Conservation (phyloP, 2,329 filamentous ascomycete genomes). For the Paecilomyces formosus region DNA sequence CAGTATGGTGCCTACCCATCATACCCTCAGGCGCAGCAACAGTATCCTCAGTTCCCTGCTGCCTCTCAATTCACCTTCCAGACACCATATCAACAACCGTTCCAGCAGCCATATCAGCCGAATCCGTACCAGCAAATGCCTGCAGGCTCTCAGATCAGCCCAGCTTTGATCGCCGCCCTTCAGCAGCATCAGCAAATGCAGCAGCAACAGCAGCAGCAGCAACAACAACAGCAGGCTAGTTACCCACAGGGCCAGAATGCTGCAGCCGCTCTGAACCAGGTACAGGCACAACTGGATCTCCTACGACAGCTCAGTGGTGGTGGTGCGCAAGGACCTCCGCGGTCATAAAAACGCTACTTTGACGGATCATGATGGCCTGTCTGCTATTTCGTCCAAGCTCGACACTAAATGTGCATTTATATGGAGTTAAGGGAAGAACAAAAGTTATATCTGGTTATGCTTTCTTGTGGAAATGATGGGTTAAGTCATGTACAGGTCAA, state of each 20-base stretch:
- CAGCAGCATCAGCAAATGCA: slow-evolving; percentile 38
- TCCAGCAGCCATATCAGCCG: slow-evolving; percentile 33
- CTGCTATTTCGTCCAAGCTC: neutral
- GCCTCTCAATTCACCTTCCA: slow-evolving; percentile 29
- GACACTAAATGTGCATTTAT: neutral
- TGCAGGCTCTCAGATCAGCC: slow-evolving; percentile 48
- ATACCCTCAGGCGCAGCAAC: slow-evolving; percentile 26
- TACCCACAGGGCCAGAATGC: slow-evolving; percentile 14
- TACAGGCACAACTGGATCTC: slow-evolving; percentile 35
- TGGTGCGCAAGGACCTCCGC: neutral
- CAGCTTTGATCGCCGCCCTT: slow-evolving; percentile 46
- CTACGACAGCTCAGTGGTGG: slow-evolving; percentile 28
- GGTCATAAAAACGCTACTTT: neutral
- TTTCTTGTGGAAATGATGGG: neutral
- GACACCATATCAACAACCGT: slow-evolving; percentile 31
- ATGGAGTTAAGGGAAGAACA: neutral
- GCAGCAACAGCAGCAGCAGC: slow-evolving; percentile 17
- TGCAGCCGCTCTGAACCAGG: slow-evolving; percentile 31
- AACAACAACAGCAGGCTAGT: slow-evolving; percentile 16
- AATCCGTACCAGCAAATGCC: slow-evolving; percentile 34
- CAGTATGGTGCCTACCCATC: slow-evolving; percentile 19
- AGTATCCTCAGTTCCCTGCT: slow-evolving; percentile 24
- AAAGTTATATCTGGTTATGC: neutral
- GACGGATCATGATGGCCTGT: neutral
- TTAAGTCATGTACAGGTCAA: neutral